A percentile compares a stretch with the other conserved stretches of the same genome.
These are phyloP conservation scores for Quercus alba DNA, from an alignment of 306 rosid species.

Conservation along the genomic window DNA sequence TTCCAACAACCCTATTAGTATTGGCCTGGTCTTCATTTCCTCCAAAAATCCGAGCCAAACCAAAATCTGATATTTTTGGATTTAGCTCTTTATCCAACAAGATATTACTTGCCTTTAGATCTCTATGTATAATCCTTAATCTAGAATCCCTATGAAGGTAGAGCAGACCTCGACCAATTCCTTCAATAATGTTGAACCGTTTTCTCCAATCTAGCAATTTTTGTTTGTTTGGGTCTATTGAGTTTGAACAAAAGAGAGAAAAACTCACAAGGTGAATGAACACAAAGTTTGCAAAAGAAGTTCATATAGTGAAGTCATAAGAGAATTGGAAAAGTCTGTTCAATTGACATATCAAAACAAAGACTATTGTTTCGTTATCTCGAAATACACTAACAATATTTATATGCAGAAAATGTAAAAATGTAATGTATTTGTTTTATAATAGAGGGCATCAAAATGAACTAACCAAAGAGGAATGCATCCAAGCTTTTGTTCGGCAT, in stretches of 20 bases:
- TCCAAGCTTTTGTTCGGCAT: slow-evolving; percentile 48
- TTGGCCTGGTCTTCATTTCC: neutral
- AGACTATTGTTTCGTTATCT: too few species aligned
- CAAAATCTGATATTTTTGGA: slow-evolving; percentile 29
- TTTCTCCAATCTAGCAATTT: slow-evolving; percentile 23
- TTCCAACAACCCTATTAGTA: slow-evolving; percentile 27
- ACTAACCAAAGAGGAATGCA: slow-evolving; percentile 38
- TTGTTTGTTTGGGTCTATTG: slow-evolving; percentile 21
- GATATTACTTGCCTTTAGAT: slow-evolving; percentile 17
- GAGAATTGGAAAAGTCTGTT: neutral
- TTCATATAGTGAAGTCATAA: too few species aligned
- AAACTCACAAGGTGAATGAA: neutral
- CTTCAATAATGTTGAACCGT: slow-evolving; percentile 19
- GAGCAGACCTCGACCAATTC: slow-evolving; percentile 15
- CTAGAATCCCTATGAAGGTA: slow-evolving; percentile 24
- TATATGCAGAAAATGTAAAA: too few species aligned
- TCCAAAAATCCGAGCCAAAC: slow-evolving; percentile 16
- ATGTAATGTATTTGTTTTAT: too few species aligned
- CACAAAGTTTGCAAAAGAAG: too few species aligned
- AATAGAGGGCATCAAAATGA: neutral
- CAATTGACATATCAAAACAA: neutral
- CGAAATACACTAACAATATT: too few species aligned
- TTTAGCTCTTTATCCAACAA: slow-evolving; percentile 11
- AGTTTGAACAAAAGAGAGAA: neutral
- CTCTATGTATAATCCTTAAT: slow-evolving; percentile 17